A percentile compares a stretch with the other conserved stretches of the same genome.
phyloP scores from a whole-genome alignment of 2,329 filamentous ascomycete genomes.

The Diaporthe citriasiana region DNA sequence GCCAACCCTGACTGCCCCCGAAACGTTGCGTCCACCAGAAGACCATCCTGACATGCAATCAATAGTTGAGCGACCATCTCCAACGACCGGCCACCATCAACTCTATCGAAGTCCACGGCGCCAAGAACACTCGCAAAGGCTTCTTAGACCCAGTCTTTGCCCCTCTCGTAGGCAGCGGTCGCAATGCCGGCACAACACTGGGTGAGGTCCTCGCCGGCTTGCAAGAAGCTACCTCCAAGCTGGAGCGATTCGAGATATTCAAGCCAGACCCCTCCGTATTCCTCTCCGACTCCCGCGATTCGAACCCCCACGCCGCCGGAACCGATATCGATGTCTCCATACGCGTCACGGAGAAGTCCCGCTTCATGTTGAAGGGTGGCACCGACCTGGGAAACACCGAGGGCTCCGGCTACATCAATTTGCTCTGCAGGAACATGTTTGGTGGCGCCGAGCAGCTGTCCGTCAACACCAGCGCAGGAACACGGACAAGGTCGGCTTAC shows the following conservation, averaged over 20 bases:
- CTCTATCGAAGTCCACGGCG: constrained; percentile 86
- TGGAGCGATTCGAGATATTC: constrained; percentile 89
- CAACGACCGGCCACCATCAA: constrained; percentile 90
- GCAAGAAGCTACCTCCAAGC: constrained; percentile 78
- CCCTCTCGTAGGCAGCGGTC: constrained; percentile 79
- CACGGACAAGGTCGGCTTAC: constrained; percentile 91
- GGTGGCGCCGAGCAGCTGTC: constrained; percentile 93
- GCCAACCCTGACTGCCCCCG: neutral
- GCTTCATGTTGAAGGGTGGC: constrained; percentile 91
- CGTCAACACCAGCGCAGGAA: constrained; percentile 89
- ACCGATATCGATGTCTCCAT: constrained; percentile 88
- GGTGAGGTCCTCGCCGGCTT: constrained; percentile 83
- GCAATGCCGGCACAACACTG: constrained; percentile 79
- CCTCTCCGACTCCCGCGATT: constrained; percentile 80
- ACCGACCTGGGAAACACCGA: constrained; percentile 95
- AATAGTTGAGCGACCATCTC: constrained; percentile 82
- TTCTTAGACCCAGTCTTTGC: constrained; percentile 88
- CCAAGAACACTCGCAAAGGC: constrained; percentile 82
- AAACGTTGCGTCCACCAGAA: neutral
- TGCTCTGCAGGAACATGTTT: constrained; percentile 91
- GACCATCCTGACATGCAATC: constrained; percentile 37
- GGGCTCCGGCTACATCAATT: constrained; percentile 91
- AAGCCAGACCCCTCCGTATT: constrained; percentile 86
- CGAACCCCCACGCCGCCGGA: constrained; percentile 77
- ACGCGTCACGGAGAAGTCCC: constrained; percentile 82